These are phyloP conservation scores for Paspalum notatum DNA, from an alignment of 176 grass and related monocot genomes.

Conservation along the genomic window DNA sequence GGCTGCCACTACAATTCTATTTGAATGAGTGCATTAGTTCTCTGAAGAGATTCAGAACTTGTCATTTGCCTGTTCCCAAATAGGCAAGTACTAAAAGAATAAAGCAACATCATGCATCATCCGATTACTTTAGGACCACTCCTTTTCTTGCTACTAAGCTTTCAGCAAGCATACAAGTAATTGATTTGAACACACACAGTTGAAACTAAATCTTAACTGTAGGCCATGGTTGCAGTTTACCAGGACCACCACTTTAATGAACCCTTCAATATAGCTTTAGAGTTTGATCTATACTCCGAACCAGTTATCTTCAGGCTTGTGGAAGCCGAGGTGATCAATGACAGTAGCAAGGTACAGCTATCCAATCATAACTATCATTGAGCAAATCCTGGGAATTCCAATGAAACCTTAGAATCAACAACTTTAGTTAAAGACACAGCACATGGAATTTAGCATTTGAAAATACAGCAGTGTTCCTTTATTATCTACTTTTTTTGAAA, in stretches of 20 bases:
- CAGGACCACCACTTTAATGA: conserved; percentile 56
- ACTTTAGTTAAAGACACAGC: background rate
- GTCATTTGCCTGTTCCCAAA: conserved; percentile 11
- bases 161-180: conserved; percentile 15
- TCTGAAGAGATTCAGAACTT: background rate
- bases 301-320: conserved; percentile 28
- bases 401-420: conserved; percentile 26
- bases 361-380: conserved; percentile 24
- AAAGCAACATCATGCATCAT: conserved; percentile 5
- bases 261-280: conserved; percentile 27
- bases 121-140: background rate
- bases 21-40: conserved; percentile 16
- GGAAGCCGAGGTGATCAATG: conserved; percentile 9
- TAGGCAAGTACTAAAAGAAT: conserved; percentile 41
- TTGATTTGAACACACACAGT: conserved; percentile 10
- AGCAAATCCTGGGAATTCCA: conserved; percentile 21
- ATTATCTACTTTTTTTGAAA: background rate
- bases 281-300: conserved; percentile 19
- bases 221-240: conserved; percentile 2
- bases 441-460: conserved; percentile 10
- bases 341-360: background rate
- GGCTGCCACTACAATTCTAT: background rate
- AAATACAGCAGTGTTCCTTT: background rate
- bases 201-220: conserved; percentile 3
- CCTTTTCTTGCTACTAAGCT: conserved; percentile 4